phyloP scores from a whole-genome alignment of 345 rosid species.

The Salix purpurea region DNA sequence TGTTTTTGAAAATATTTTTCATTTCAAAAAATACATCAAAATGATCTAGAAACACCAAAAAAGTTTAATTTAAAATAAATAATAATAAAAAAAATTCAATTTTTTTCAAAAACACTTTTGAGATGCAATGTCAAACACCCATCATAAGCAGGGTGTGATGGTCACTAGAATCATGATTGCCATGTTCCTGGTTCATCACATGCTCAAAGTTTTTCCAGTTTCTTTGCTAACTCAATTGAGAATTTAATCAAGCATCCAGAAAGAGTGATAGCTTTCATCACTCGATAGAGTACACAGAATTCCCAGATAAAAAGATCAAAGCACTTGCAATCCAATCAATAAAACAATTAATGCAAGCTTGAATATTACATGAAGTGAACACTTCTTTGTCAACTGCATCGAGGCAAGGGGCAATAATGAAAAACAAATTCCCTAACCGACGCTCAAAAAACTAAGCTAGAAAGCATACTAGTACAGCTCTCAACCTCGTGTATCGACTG shows the following conservation, averaged over 20 bases:
- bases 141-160: neutral
- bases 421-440: conserved; percentile 12
- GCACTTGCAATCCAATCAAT: neutral
- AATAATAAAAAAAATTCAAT: too few relatives aligned
- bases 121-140: too few relatives aligned
- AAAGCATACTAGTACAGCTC: neutral
- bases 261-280: neutral
- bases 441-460: neutral
- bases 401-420: conserved; percentile 6
- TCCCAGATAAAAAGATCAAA: neutral
- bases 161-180: neutral
- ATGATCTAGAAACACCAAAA: too few relatives aligned
- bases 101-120: too few relatives aligned
- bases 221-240: neutral
- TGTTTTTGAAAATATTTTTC: too few relatives aligned
- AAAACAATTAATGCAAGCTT: neutral
- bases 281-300: neutral
- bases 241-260: neutral
- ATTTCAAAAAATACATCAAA: too few relatives aligned
- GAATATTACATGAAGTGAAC: conserved; percentile 1
- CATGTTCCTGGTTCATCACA: neutral
- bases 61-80: too few relatives aligned
- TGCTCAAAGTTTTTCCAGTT: neutral
- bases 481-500: conserved; percentile 5
- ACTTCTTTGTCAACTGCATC: neutral